Evolutionary conservation across 768 basidiomycete genomes (phyloP).

Genomic region (Pholiota molesta): DNA sequence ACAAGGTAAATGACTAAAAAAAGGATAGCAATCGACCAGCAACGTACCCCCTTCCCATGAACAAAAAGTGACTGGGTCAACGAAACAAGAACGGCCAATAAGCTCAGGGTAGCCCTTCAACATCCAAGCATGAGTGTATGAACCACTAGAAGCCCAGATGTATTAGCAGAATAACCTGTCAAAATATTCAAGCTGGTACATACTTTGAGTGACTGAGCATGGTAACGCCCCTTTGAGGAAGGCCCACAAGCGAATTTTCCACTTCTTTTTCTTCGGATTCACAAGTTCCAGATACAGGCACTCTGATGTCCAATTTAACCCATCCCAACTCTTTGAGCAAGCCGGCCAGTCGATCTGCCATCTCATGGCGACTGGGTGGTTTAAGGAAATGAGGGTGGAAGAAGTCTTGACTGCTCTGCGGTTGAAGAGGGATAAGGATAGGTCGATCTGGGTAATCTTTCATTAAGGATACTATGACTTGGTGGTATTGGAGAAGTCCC

Average conservation of each 20-base stretch:
- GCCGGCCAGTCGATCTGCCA: constrained; percentile 55
- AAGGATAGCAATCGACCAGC: background rate
- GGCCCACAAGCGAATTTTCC: constrained; percentile 18
- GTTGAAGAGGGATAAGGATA: constrained; percentile 75
- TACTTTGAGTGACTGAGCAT: constrained; percentile 91
- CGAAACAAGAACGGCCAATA: constrained; percentile 78
- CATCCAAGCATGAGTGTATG: constrained; percentile 88
- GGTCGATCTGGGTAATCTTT: constrained; percentile 65
- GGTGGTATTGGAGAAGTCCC: constrained; percentile 72
- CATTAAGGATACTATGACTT: constrained; percentile 62
- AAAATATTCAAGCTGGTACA: constrained; percentile 21
- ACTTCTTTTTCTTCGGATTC: constrained; percentile 31
- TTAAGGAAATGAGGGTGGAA: constrained; percentile 75
- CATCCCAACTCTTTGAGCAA: constrained; percentile 69
- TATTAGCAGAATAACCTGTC: background rate
- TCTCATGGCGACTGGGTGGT: constrained; percentile 68
- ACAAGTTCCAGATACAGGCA: constrained; percentile 20
- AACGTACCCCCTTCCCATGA: constrained; percentile 91
- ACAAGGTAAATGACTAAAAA: background rate
- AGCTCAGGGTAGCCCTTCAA: constrained; percentile 77
- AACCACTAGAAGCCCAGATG: constrained; percentile 50
- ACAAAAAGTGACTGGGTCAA: constrained; percentile 90
- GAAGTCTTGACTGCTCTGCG: constrained; percentile 84
- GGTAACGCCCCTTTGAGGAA: constrained; percentile 59
- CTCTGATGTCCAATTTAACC: constrained; percentile 38